Conservation (phyloP, 108 stramenopile species). For the Nitzschia sp. region DNA sequence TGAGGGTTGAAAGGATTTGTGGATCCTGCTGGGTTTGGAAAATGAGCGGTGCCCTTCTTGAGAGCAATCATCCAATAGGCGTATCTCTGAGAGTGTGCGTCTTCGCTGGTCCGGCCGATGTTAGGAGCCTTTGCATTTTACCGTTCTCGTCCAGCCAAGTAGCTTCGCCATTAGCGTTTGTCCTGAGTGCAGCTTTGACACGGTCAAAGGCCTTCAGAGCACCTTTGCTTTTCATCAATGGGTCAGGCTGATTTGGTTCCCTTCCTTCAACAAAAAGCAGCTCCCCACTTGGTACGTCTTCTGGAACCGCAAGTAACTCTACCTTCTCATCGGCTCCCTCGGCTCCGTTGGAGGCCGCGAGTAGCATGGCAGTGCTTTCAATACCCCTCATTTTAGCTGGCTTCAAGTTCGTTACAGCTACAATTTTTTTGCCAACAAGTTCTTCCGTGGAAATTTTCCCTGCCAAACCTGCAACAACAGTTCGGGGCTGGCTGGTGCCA, state of each 20-base stretch:
- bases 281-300: constrained; percentile 76
- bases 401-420: constrained; percentile 83
- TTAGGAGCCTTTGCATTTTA: constrained; percentile 43
- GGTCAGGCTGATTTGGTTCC: constrained; percentile 68
- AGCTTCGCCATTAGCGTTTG: constrained; percentile 63
- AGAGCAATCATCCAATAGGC: constrained; percentile 49
- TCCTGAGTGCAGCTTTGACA: constrained; percentile 57
- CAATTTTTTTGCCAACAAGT: constrained; percentile 64
- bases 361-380: constrained; percentile 83
- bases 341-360: constrained; percentile 72
- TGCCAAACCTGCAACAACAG: constrained; percentile 83
- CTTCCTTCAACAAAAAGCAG: constrained; percentile 73
- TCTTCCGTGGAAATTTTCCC: constrained; percentile 67
- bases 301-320: constrained; percentile 69
- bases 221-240: constrained; percentile 87
- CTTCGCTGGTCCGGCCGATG: constrained; percentile 64
- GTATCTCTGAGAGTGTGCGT: constrained; percentile 51
- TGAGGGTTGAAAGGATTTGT: no score
- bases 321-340: constrained; percentile 71
- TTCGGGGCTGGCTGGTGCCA: constrained; percentile 55
- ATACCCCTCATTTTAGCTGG: constrained; percentile 88
- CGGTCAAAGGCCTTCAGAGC: constrained; percentile 85
- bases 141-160: constrained; percentile 48
- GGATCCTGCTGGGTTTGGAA: no score
- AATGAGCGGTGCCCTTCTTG: no score